These are phyloP conservation scores for Escallonia herrerae DNA, from an alignment of 129 eudicot genomes.

Conservation along the genomic window DNA sequence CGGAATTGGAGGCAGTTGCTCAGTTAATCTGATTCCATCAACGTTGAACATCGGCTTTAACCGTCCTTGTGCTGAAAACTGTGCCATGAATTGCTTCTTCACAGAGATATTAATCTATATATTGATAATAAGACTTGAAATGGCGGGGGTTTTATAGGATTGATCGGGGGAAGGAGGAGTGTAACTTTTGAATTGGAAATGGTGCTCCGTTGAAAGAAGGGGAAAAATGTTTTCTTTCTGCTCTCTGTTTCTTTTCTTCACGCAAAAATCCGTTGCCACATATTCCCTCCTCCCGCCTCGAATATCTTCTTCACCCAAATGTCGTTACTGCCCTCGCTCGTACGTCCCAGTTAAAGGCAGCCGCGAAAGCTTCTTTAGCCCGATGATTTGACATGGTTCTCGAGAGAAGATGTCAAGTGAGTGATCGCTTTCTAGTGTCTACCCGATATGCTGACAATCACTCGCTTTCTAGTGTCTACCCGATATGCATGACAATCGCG, in stretches of 20 bases:
- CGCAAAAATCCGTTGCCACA: constrained; percentile 54
- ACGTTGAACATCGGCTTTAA: constrained; percentile 31
- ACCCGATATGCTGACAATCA: background rate
- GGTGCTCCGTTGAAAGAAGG: background rate
- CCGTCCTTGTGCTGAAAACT: constrained; percentile 31
- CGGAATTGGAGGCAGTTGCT: constrained; percentile 5
- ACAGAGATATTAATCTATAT: background rate
- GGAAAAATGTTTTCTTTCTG: constrained; percentile 11
- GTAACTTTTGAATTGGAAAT: constrained; percentile 6
- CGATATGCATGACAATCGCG: background rate
- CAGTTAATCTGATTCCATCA: constrained; percentile 41
- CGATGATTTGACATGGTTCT: background rate
- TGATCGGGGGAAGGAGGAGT: background rate
- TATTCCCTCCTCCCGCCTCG: constrained; percentile 9
- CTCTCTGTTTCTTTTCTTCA: constrained; percentile 3
- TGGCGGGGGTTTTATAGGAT: too few relatives aligned
- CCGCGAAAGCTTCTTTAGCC: background rate
- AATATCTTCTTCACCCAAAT: constrained; percentile 9
- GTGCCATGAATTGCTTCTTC: constrained; percentile 36
- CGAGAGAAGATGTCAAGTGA: too few relatives aligned
- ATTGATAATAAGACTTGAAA: too few relatives aligned
- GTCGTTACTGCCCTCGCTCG: background rate
- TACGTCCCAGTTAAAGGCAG: background rate
- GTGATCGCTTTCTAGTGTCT: too few relatives aligned
- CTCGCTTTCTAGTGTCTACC: background rate